Evolutionary conservation across 1,139 yeast genomes (phyloP).

Genomic region (Sugiyamaella pinicola): DNA sequence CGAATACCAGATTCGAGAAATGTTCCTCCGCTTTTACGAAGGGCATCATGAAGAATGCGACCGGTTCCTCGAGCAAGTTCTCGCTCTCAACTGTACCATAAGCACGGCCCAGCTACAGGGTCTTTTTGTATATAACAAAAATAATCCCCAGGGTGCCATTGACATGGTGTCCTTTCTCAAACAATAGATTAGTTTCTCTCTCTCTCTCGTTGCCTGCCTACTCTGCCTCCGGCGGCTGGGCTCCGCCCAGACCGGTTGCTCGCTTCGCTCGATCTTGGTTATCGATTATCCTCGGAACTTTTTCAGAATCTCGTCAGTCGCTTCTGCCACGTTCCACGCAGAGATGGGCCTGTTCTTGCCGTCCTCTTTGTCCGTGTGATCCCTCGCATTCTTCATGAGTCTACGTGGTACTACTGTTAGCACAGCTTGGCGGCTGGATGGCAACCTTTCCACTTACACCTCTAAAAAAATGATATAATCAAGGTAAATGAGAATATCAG

Average conservation of each 20-base stretch:
- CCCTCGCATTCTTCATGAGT: constrained; percentile 26
- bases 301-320: constrained; percentile 26
- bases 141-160: constrained; percentile 77
- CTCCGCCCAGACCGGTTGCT: too few species aligned
- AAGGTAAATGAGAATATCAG: constrained; percentile 31
- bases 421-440: neutral
- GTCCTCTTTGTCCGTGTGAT: constrained; percentile 23
- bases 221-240: too few species aligned
- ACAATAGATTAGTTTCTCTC: neutral
- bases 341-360: constrained; percentile 19
- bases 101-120: constrained; percentile 97
- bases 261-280: too few species aligned
- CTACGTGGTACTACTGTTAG: constrained; percentile 17
- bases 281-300: constrained; percentile 28
- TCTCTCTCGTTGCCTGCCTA: too few species aligned
- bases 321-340: constrained; percentile 25
- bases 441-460: constrained; percentile 20
- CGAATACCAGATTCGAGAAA: constrained; percentile 69
- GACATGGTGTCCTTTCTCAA: constrained; percentile 50
- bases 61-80: constrained; percentile 58
- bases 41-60: constrained; percentile 62
- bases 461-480: constrained; percentile 34
- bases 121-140: constrained; percentile 86
- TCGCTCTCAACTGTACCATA: constrained; percentile 57
- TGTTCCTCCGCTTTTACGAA: constrained; percentile 89